Base-by-base conservation (phyloP, 1,284 basidiomycete species). In the Trichosporon coremiiforme region DNA sequence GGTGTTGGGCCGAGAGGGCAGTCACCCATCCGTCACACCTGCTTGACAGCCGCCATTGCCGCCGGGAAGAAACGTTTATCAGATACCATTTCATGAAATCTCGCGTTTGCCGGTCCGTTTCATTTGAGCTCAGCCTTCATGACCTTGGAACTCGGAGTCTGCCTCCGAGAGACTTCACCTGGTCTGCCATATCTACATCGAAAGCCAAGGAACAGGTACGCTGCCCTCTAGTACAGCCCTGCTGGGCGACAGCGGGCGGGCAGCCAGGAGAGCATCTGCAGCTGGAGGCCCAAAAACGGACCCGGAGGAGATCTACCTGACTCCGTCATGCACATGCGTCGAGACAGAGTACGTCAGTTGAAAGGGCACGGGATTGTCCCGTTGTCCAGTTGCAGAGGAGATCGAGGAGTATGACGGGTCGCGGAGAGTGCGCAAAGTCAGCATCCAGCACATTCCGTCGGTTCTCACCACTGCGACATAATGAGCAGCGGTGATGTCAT, bases 361-460 rank as follows among this genome's bases (percentile, higher is more conserved):
- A 10, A 3, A 38, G 36, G 25, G 36, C 36, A 38, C 33, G 33
- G 5, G 33, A 35, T 41, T 17, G 12, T 41, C 38, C 17, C 41
- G 41, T 15, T 12, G 8, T 15, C 41, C 41, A 17, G 41, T 45
- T 15, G 41, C 17, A 45, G 41, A 45, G 36, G 9, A 38, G 36
- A 38, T 7, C 36, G 12, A 38, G 25, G 10, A 25, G 25, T 13
- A 13, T n/a, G 41, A 45, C 38, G 38, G 25, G 38, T 17, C 15
- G 20, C 47, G 17, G 22, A n/a, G 50, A 53, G 41, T 10, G 33
- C 9, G n/a, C 17, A 20, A 53, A 8, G 20, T 10, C 50, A 53
- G 50, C 50, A 53, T 25, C 50, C 22, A 53, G 50, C 50, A 53
- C 50, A 53, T 53, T 53, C 50, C 50, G 8, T 53, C 9, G 50